Base-by-base conservation (phyloP, 1,139 yeast genomes). In the Tardiomyces digboiensis region DNA sequence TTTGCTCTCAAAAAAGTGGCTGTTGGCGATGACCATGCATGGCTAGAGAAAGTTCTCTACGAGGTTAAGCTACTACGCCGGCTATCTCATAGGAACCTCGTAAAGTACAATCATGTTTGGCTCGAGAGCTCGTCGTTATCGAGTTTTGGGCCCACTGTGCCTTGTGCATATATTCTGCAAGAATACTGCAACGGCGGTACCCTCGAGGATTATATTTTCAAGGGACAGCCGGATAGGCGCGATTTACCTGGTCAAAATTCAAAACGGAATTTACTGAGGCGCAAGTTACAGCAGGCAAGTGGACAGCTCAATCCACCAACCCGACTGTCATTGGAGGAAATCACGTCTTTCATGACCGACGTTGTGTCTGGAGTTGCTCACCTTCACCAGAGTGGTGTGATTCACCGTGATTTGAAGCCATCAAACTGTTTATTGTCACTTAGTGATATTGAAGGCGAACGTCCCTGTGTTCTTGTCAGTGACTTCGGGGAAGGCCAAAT, bases 131-230 rank as follows among this genome's bases (percentile, higher is more conserved):
- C 86, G 21, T 72, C 74, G 36, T 61, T 80, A 23, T 71, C 77
- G 19, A 77, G 73, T 13, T 73, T 75, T 56, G 77, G 78, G 0
- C 82, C 81, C 0, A 57, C 60, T 36, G 79, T 86, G 1, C 96
- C 97, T 0, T 86, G 89, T 59, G 87, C 88, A 7, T 88, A 78
- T 54, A 82, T 87, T 14, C 65, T 87, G 20, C 93, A 85, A 58
- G 95, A 87, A 56, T 87, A 82, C 58, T 87, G 95, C 59, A 82
- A 77, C 44, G 95, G 95, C 12, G 96, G 96, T 0, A 87, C 87
- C 43, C 62, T 87, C 44, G 95, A 87, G 54, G 84, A 78, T 46
- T 72, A 82, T 53, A 72, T 85, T 5, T 43, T 43, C 23, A 6
- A 52, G 59, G 10, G 58, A 59, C 66, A 19, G 47, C n/a, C 37